These are phyloP conservation scores for Trichophyton rubrum DNA, from an alignment of 2,329 filamentous ascomycete genomes.

Conservation along the genomic window DNA sequence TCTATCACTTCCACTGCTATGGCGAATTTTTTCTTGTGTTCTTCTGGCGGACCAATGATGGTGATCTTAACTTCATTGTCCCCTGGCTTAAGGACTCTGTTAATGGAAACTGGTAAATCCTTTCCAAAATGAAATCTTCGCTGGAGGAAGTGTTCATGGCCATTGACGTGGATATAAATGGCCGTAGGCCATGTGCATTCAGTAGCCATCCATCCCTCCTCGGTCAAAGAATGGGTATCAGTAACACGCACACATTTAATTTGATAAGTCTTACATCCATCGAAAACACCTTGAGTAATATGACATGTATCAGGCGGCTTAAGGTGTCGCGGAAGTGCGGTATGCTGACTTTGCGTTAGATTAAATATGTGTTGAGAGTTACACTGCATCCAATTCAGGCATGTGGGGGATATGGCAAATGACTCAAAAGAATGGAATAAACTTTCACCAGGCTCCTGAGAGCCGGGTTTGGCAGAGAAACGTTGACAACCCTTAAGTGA, in stretches of 20 bases:
- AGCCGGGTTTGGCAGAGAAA: neutral
- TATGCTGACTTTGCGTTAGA: conserved; percentile 20
- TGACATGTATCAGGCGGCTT: conserved; percentile 16
- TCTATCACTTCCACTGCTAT: conserved; percentile 63
- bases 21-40: conserved; percentile 15
- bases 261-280: conserved; percentile 51
- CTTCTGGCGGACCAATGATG: conserved; percentile 31
- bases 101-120: conserved; percentile 65
- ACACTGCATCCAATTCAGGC: conserved; percentile 18
- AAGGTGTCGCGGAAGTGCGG: conserved; percentile 24
- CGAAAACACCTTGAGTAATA: conserved; percentile 25
- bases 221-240: conserved; percentile 22
- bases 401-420: conserved; percentile 21
- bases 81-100: conserved; percentile 45
- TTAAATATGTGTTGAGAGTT: conserved; percentile 26
- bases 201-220: conserved; percentile 49
- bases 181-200: conserved; percentile 59
- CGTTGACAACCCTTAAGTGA: conserved; percentile 33
- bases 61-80: conserved; percentile 49
- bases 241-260: conserved; percentile 50
- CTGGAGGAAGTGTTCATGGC: conserved; percentile 42
- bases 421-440: conserved; percentile 28
- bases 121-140: conserved; percentile 61
- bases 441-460: conserved; percentile 7
- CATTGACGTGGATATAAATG: conserved; percentile 59